Percentiles rank a stretch among this genome's conserved stretches.
Conservation (phyloP, 2,329 filamentous ascomycete species). For the Trichoderma harzianum region DNA sequence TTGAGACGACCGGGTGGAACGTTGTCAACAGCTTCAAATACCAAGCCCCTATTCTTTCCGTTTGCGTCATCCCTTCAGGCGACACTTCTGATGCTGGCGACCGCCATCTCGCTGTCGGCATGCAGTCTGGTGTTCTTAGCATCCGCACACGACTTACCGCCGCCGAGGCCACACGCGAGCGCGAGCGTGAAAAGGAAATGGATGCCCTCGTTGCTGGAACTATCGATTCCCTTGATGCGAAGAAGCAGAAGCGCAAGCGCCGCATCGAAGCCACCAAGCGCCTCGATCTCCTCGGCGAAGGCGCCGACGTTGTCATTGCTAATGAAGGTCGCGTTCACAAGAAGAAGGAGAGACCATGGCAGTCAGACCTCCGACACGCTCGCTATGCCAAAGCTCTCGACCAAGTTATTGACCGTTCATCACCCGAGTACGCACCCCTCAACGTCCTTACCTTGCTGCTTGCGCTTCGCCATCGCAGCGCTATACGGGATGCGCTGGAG, state of each 20-base stretch:
- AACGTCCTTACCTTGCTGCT: conserved; percentile 73
- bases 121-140: conserved; percentile 89
- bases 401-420: conserved; percentile 59
- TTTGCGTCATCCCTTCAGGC: conserved; percentile 62
- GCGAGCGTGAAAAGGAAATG: conserved; percentile 81
- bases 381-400: conserved; percentile 77
- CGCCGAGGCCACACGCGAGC: conserved; percentile 71
- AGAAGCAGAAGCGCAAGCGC: conserved; percentile 66
- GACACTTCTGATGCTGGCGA: conserved; percentile 58
- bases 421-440: conserved; percentile 55
- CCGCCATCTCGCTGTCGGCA: conserved; percentile 89
- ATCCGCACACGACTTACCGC: conserved; percentile 85
- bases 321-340: conserved; percentile 52
- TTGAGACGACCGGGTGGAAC: conserved; percentile 92
- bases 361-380: conserved; percentile 73
- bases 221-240: conserved; percentile 72
- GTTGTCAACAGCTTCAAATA: conserved; percentile 95
- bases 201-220: conserved; percentile 73
- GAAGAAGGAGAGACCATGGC: conserved; percentile 72
- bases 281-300: conserved; percentile 81
- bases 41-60: conserved; percentile 80
- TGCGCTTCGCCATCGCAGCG: conserved; percentile 82
- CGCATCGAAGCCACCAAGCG: conserved; percentile 43
- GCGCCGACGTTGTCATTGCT: conserved; percentile 84
- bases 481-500: conserved; percentile 74